phyloP scores from a whole-genome alignment of 2,329 filamentous ascomycete genomes.

The Ascochyta clinopodiicola region DNA sequence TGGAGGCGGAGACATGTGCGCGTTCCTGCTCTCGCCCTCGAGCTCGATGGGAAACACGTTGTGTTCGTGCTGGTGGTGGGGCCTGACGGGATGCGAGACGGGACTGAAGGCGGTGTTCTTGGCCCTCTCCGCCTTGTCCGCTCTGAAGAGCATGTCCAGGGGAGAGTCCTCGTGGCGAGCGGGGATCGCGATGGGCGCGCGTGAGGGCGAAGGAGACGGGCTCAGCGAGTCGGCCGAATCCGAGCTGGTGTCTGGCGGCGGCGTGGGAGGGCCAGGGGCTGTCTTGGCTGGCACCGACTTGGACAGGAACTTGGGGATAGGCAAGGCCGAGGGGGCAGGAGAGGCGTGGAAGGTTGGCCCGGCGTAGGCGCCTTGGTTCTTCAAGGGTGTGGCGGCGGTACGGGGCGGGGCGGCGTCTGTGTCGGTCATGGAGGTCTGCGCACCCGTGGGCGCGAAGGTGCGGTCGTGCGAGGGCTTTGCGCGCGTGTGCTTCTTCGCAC shows the following conservation, averaged over 20 bases:
- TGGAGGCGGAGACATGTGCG: conserved; percentile 33
- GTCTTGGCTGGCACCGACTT: conserved; percentile 71
- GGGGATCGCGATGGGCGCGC: conserved; percentile 52
- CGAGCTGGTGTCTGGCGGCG: conserved; percentile 55
- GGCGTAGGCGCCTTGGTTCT: conserved; percentile 71
- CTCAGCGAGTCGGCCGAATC: conserved; percentile 48
- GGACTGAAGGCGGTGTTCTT: conserved; percentile 59
- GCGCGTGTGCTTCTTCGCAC: conserved; percentile 40
- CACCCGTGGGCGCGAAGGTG: conserved; percentile 28
- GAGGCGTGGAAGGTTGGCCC: conserved; percentile 95
- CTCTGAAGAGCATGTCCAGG: conserved; percentile 88
- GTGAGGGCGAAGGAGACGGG: conserved; percentile 58
- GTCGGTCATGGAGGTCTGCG: conserved; percentile 35
- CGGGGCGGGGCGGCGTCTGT: conserved; percentile 31
- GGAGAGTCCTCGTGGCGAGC: conserved; percentile 71
- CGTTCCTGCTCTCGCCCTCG: conserved; percentile 47
- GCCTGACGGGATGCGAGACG: conserved; percentile 26
- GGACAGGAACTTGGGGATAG: conserved; percentile 86
- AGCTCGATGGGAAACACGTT: conserved; percentile 73
- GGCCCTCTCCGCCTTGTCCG: conserved; percentile 79
- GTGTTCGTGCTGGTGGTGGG: conserved; percentile 51
- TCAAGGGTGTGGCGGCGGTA: conserved; percentile 40
- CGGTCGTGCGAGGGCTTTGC: conserved; percentile 40
- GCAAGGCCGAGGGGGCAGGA: conserved; percentile 86
- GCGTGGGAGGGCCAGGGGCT: conserved; percentile 54